Evolutionary conservation across 805 yeast species (phyloP), one percentile per base, ranked within the genome.

Genomic region (Komagataella pseudopastoris): DNA sequence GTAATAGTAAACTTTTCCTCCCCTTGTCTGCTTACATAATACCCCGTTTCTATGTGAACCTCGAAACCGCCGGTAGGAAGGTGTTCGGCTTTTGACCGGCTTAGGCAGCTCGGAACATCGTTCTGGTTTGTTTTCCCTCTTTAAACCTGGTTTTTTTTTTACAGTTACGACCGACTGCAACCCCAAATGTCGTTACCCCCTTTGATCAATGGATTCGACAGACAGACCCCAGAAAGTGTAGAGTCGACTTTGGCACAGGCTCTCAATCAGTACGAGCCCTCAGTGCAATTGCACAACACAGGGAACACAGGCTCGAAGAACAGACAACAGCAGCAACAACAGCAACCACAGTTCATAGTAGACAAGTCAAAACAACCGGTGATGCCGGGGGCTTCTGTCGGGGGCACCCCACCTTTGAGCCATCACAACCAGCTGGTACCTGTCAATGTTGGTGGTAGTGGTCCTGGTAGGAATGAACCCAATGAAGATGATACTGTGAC

Each of bases 241-340:
- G 51, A 49, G 44, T 23, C 39, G 20, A 49, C 39, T 6, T 43
- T 49, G 47, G 51, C 44, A 8, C 47, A 49, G 10, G 51, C 51
- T 8, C 44, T 49, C 14, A 30, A 30, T 14, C 39, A 30, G 4
- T 30, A 30, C 5, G 39, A 30, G 39, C 39, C 39, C 14, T 30
- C 39, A n/a, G 39, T 30, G 10, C 39, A 30, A 30, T 8, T 30
- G 39, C 39, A 30, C 39, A 30, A 30, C 39, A 30, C 48, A 46
- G 30, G 39, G 23, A n/a, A 22, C 14, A 8, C 48, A 3, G 24
- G 30, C 46, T 44, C 46, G 12, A 30, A 30, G 39, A 30, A 8
- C n/a, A 30, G 39, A 30, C 39, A 30, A 8, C 39, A 17, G 10
- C 22, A 22, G 20, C 48, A 46, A 23, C 48, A 45, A 14, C 47